Evolutionary conservation across 768 basidiomycete species (phyloP).

Genomic region (Amanita subjunquillea): DNA sequence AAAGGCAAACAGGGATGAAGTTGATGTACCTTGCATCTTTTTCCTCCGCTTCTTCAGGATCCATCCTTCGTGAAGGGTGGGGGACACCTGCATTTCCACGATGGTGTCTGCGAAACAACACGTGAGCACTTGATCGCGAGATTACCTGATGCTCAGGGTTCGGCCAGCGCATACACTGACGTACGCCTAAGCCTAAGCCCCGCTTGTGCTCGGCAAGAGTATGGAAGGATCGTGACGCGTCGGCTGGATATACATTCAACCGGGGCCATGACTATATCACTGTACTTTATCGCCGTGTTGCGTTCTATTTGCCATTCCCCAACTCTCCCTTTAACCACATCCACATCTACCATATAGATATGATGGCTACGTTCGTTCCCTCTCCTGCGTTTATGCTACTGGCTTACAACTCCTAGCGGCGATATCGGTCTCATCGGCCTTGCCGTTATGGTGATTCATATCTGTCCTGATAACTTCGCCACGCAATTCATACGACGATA

Average conservation of each 20-base stretch:
- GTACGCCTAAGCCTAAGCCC: not conserved
- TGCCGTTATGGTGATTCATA: conserved; percentile 83
- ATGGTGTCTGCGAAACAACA: not conserved
- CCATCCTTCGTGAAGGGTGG: conserved; percentile 60
- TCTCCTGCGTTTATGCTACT: not conserved
- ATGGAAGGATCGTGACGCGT: not conserved
- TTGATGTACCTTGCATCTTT: conserved; percentile 68
- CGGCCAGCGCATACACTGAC: not conserved
- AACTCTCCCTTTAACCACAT: conserved; percentile 17
- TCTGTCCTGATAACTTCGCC: conserved; percentile 12
- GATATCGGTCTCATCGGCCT: conserved; percentile 49
- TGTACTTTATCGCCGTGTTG: conserved; percentile 9
- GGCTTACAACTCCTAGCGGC: conserved; percentile 42
- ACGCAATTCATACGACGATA: conserved; percentile 20
- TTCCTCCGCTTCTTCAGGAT: conserved; percentile 79
- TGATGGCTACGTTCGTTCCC: conserved; percentile 29
- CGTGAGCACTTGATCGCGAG: not conserved
- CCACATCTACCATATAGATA: conserved; percentile 32
- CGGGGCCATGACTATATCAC: not conserved
- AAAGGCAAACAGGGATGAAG: not conserved
- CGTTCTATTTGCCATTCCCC: conserved; percentile 16
- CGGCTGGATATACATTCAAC: not conserved
- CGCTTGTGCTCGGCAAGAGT: not conserved
- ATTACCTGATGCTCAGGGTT: not conserved
- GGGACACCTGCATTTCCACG: conserved; percentile 9